Evolutionary conservation across 345 rosid species (phyloP), one percentile per base, ranked within the genome.

Genomic region (Diplotaxis tenuifolia): DNA sequence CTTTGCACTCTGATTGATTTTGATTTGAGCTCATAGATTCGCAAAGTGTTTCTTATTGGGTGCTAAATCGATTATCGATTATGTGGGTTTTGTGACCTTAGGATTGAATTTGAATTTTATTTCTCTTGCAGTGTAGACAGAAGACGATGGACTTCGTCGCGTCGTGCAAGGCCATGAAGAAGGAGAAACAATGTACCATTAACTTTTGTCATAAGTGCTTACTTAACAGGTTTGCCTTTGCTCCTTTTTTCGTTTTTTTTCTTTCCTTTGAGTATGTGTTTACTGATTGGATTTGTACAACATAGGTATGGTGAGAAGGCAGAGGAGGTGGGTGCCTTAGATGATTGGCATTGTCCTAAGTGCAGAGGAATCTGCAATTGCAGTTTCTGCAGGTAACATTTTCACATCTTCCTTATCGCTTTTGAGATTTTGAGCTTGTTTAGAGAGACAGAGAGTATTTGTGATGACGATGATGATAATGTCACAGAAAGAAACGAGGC

Each of bases 281-380:
- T 49, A 38, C 19, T 20, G 0, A 28, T 42, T 18, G 10, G 38
- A 28, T 23, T 7, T 62, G 5, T 10, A 11, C 52, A 20, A 11
- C 52, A 20, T 54, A 81, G 84, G 60, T 81, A 78, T 62, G 82
- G 72, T 14, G 82, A 78, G 68, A 75, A 62, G 2, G 84, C 82
- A 14, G 77, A 78, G 62, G 77, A 74, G 20, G 77, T 78, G 19
- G 68, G 54, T 9, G 23, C 11, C 16, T 15, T 57, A 10, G 15
- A 9, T 45, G 74, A 81, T 45, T 81, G 84, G 81, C 20, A 18
- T 2, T 72, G 69, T 62, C 75, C 62, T 16, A 36, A 72, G 54
- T 72, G 75, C 25, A 72, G 54, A 62, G 59, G 52, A 15, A 62
- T 22, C 14, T 72, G 68, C 40, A 62, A 72, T 2, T 72, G 75